Evolutionary conservation across 2,329 filamentous ascomycete genomes (phyloP), one percentile per base, ranked within the genome.

Genomic region (Aureobasidium namibiae): DNA sequence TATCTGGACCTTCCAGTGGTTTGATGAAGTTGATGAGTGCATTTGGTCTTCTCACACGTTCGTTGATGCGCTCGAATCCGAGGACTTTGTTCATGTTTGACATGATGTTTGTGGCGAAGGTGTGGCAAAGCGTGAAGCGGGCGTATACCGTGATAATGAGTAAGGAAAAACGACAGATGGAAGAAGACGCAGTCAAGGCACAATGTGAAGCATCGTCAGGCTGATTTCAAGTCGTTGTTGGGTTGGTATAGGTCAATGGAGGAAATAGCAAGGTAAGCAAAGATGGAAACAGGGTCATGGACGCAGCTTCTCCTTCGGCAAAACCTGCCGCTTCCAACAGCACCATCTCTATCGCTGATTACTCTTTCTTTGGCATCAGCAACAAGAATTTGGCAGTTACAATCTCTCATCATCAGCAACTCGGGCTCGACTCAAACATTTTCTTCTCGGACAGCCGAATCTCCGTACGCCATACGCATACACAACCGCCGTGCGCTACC

Each of bases 21-120:
- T 91, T 91, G 75, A 95, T 92, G 76, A 95, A 95, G 69, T 89
- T 83, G 65, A 95, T 89, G 61, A 84, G 82, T 23, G 83, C 78
- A 66, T 94, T 95, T 8, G 90, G 89, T 61, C 88, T 86, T 57
- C 86, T 83, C 46, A 79, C 82, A 67, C 82, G 87, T 65, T 85
- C 85, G 68, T 95, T 95, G 53, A 95, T 78, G 63, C 90, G 83
- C 74, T 90, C 82, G 68, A 90, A 88, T 56, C 89, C 89, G 60
- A 90, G 75, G 52, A 88, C 87, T 89, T 94, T 94, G 31, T 52
- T 72, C 57, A 59, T 59, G 48, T 59, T 59, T 3, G 57, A 59
- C 57, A 45, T 59, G 11, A 13, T 52, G 49, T 42, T 23, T 18
- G 24, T n/a, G 21, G 39, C 45, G 14, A 18, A 54, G 14, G 18